These are phyloP conservation scores for Clarireedia paspali DNA, from an alignment of 2,329 filamentous ascomycete species.

Conservation along the genomic window DNA sequence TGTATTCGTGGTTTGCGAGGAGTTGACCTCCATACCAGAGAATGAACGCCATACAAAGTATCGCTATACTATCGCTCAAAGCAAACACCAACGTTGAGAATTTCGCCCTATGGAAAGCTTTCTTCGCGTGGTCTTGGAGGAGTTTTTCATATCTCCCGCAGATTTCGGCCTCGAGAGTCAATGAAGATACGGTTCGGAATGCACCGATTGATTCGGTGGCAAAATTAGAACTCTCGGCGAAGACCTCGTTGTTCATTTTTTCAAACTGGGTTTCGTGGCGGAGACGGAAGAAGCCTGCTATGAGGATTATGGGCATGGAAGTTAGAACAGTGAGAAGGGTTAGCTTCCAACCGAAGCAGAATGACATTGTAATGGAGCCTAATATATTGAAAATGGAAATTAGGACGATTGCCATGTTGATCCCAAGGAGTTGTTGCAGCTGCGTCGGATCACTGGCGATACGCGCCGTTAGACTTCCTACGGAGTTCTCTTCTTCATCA, in stretches of 20 bases:
- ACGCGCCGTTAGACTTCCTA: conserved; percentile 39
- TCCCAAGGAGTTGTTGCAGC: conserved; percentile 41
- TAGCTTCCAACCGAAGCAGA: conserved; percentile 70
- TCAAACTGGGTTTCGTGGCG: conserved; percentile 49
- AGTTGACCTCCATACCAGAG: conserved; percentile 40
- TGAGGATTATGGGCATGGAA: conserved; percentile 42
- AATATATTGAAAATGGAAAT: conserved; percentile 60
- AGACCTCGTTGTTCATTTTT: conserved; percentile 47
- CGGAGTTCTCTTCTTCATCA: conserved; percentile 38
- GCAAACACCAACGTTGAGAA: conserved; percentile 44
- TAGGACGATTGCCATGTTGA: conserved; percentile 45
- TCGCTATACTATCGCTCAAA: conserved; percentile 44
- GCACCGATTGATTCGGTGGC: conserved; percentile 55
- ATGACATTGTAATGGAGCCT: conserved; percentile 59
- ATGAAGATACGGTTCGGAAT: conserved; percentile 53
- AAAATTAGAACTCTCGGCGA: conserved; percentile 54
- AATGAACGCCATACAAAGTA: conserved; percentile 47
- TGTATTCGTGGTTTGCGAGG: conserved; percentile 30
- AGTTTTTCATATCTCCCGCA: conserved; percentile 39
- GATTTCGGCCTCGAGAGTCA: conserved; percentile 56
- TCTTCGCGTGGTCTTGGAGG: conserved; percentile 39
- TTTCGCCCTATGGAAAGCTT: conserved; percentile 41
- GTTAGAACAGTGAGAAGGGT: conserved; percentile 59
- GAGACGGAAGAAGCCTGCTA: conserved; percentile 39
- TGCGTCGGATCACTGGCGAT: conserved; percentile 41